Evolutionary conservation across 2,329 filamentous ascomycete genomes (phyloP).

Genomic region (Escovopsis sp.): DNA sequence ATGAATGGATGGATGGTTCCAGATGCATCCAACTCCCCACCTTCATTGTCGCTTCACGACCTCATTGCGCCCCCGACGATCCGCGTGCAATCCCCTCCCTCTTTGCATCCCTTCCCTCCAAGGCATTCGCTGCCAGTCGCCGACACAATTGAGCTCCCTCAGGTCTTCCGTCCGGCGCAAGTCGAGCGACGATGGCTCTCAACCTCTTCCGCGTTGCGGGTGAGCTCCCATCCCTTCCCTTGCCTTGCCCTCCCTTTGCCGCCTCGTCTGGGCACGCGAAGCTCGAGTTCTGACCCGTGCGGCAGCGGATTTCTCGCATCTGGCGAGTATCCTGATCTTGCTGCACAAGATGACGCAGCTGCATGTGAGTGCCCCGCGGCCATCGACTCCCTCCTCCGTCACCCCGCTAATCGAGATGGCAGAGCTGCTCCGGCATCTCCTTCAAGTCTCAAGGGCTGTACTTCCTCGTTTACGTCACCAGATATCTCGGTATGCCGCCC

Average conservation of each 20-base stretch:
- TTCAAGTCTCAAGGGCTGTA: conserved; percentile 98
- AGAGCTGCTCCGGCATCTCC: conserved; percentile 95
- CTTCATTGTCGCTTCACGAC: neutral
- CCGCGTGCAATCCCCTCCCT: neutral
- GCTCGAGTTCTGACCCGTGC: conserved; percentile 5
- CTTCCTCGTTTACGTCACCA: conserved; percentile 80
- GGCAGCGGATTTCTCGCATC: conserved; percentile 84
- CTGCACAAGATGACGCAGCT: conserved; percentile 92
- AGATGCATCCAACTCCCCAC: neutral
- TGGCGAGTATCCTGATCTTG: conserved; percentile 85
- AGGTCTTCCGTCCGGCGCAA: conserved; percentile 1
- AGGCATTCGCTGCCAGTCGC: no score
- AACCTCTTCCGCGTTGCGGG: conserved; percentile 45
- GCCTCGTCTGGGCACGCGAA: conserved; percentile 4
- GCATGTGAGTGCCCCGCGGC: conserved; percentile 44
- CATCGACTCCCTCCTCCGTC: conserved; percentile 1
- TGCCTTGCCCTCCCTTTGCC: no score
- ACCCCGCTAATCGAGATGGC: conserved; percentile 7
- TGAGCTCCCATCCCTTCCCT: conserved; percentile 16
- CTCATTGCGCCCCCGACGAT: neutral
- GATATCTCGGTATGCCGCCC: conserved; percentile 59
- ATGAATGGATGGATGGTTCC: neutral
- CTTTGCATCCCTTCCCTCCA: neutral
- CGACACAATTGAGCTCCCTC: neutral
- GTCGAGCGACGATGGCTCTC: conserved; percentile 27